phyloP scores from a whole-genome alignment of 495 filamentous ascomycete genomes.

The Baudoinia panamericana region DNA sequence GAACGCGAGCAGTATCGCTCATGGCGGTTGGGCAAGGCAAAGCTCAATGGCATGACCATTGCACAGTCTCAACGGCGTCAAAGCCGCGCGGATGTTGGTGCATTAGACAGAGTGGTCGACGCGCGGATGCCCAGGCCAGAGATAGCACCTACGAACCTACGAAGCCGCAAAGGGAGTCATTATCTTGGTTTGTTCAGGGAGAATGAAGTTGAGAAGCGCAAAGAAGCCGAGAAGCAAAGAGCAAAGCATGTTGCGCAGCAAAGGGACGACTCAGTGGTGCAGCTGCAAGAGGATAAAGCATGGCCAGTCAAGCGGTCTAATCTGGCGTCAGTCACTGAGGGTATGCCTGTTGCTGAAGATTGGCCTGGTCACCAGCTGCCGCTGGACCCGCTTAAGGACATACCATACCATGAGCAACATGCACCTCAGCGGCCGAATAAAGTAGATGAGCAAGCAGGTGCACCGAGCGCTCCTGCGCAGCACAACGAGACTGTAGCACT shows the following conservation, averaged over 20 bases:
- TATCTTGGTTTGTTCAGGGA: slow-evolving; percentile 87
- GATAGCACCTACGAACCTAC: slow-evolving; percentile 47
- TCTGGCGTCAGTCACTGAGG: neutral
- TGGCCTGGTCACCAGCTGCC: slow-evolving; percentile 28
- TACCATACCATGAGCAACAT: slow-evolving; percentile 44
- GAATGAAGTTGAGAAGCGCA: slow-evolving; percentile 45
- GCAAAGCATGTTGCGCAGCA: neutral
- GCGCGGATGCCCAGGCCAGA: slow-evolving; percentile 67
- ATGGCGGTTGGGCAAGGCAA: slow-evolving; percentile 31
- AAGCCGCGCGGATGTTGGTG: slow-evolving; percentile 31
- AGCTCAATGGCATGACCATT: slow-evolving; percentile 17
- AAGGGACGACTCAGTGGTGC: neutral
- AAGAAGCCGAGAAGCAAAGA: slow-evolving; percentile 14
- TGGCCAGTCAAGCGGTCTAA: neutral
- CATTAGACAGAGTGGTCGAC: slow-evolving; percentile 76
- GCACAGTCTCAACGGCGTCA: slow-evolving; percentile 13
- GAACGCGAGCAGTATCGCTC: slow-evolving; percentile 27
- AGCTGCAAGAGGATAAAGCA: slow-evolving; percentile 21
- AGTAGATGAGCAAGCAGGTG: slow-evolving; percentile 43
- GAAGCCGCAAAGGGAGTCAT: slow-evolving; percentile 90
- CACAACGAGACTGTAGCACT: neutral
- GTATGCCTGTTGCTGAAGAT: neutral
- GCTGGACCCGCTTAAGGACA: slow-evolving; percentile 46
- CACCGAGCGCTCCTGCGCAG: slow-evolving; percentile 25
- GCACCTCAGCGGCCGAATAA: slow-evolving; percentile 40